phyloP scores from a whole-genome alignment of 2,329 filamentous ascomycete species.

The Furcasterigmium furcatum region DNA sequence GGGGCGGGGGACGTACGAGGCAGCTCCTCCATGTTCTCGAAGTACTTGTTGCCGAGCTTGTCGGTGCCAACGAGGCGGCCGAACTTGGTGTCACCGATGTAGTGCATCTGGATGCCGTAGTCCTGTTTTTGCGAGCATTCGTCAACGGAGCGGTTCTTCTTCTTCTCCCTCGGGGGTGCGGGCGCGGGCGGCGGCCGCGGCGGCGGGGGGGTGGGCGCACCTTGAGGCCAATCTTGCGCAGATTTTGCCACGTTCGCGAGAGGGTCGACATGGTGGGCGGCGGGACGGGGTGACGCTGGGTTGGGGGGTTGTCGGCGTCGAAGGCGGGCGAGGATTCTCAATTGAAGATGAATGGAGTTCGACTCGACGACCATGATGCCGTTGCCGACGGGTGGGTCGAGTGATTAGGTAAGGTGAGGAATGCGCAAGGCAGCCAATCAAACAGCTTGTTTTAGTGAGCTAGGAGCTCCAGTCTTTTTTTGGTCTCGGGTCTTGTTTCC shows the following conservation, averaged over 20 bases:
- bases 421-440: conserved; percentile 10
- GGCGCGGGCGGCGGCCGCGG: conserved; percentile 6
- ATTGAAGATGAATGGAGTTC: conserved; percentile 12
- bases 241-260: conserved; percentile 78
- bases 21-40: conserved; percentile 91
- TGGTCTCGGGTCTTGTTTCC: not conserved
- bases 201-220: conserved; percentile 39
- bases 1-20: conserved; percentile 70
- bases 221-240: conserved; percentile 86
- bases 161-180: conserved; percentile 70
- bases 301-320: conserved; percentile 15
- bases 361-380: conserved; percentile 1
- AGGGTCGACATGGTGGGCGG: conserved; percentile 80
- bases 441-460: conserved; percentile 8
- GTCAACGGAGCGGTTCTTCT: not conserved
- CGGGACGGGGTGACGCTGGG: conserved; percentile 13
- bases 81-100: conserved; percentile 87
- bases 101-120: conserved; percentile 86
- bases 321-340: conserved; percentile 3
- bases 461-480: conserved; percentile 1
- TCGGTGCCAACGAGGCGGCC: conserved; percentile 83
- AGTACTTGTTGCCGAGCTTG: conserved; percentile 96
- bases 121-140: conserved; percentile 52
- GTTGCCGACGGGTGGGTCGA: not conserved
- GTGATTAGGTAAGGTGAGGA: conserved; percentile 12